A percentile compares a stretch with the other conserved stretches of the same genome.
These are phyloP conservation scores for Aspergillus sp. DNA, from an alignment of 2,329 filamentous ascomycete genomes.

Conservation along the genomic window DNA sequence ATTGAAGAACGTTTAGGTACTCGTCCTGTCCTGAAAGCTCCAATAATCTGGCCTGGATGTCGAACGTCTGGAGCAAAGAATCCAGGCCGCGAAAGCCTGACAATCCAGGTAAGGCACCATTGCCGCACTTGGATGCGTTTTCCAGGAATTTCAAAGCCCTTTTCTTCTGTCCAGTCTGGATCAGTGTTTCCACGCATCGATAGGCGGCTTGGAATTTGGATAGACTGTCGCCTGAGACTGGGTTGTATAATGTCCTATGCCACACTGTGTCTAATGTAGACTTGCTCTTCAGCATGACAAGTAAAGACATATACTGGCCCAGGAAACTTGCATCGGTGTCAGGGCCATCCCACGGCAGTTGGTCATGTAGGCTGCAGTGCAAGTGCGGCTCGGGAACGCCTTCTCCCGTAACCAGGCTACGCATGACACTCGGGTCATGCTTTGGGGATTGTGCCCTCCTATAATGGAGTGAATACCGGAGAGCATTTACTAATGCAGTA, in stretches of 20 bases:
- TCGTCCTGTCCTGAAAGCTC: conserved; percentile 22
- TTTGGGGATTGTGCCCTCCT: conserved; percentile 19
- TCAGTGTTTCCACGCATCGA: conserved; percentile 23
- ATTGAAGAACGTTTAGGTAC: conserved; percentile 23
- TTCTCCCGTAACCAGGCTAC: conserved; percentile 23
- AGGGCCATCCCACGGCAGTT: conserved; percentile 15
- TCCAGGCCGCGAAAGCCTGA: conserved; percentile 19
- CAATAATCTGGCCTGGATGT: conserved; percentile 20
- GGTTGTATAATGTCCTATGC: conserved; percentile 15
- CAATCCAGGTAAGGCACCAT: conserved; percentile 24
- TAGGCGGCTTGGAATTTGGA: conserved; percentile 20
- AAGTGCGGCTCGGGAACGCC: background rate
- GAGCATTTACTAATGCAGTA: conserved; percentile 21
- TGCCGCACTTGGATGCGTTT: conserved; percentile 21
- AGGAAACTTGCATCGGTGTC: background rate
- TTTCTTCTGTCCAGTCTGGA: conserved; percentile 20
- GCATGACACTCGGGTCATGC: conserved; percentile 20
- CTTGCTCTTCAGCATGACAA: conserved; percentile 24
- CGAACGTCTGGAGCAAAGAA: conserved; percentile 19
- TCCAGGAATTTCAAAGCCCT: conserved; percentile 24
- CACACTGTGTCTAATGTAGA: conserved; percentile 22
- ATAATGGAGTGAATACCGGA: conserved; percentile 20
- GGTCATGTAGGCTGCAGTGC: conserved; percentile 16
- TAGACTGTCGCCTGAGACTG: conserved; percentile 5
- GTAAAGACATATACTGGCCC: conserved; percentile 24